phyloP scores from a whole-genome alignment of 768 basidiomycete genomes.

The Leccinum uliginosum region DNA sequence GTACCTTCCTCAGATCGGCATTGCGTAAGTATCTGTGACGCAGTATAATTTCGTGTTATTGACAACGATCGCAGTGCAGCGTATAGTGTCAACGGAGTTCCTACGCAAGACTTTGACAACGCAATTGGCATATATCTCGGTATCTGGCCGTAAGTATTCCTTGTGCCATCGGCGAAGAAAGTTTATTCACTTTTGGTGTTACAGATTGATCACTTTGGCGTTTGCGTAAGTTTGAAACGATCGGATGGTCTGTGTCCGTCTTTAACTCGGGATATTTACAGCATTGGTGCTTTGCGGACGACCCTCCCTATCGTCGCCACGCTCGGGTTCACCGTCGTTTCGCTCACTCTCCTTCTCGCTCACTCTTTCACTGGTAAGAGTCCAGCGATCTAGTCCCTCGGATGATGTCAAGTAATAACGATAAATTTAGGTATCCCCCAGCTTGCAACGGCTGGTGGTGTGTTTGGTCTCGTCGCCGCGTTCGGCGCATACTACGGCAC shows the following conservation, averaged over 20 bases:
- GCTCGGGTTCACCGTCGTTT: slow-evolving; percentile 19
- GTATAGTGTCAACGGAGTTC: slow-evolving; percentile 23
- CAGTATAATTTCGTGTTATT: neutral
- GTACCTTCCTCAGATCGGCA: slow-evolving; percentile 23
- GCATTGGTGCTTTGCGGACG: slow-evolving; percentile 21
- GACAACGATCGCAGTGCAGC: slow-evolving; percentile 14
- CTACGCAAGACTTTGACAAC: slow-evolving; percentile 20
- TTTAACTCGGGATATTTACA: slow-evolving; percentile 1
- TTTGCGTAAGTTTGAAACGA: slow-evolving; percentile 16
- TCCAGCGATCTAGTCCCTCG: neutral
- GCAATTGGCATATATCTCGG: slow-evolving; percentile 27
- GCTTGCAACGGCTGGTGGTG: slow-evolving; percentile 26
- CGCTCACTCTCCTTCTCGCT: slow-evolving; percentile 22
- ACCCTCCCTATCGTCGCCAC: slow-evolving; percentile 21
- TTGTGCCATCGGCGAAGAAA: neutral
- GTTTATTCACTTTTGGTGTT: neutral
- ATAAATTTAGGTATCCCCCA: slow-evolving; percentile 15
- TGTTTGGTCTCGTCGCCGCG: slow-evolving; percentile 23
- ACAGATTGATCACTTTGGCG: slow-evolving; percentile 22
- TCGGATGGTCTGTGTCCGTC: no score
- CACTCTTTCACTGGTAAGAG: slow-evolving; percentile 26
- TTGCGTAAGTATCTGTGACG: slow-evolving; percentile 17
- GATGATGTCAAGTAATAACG: neutral
- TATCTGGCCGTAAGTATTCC: slow-evolving; percentile 21
- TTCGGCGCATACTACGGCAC: slow-evolving; percentile 29